phyloP scores from a whole-genome alignment of 2,329 filamentous ascomycete species.

The Hymenoscyphus fructigenus region DNA sequence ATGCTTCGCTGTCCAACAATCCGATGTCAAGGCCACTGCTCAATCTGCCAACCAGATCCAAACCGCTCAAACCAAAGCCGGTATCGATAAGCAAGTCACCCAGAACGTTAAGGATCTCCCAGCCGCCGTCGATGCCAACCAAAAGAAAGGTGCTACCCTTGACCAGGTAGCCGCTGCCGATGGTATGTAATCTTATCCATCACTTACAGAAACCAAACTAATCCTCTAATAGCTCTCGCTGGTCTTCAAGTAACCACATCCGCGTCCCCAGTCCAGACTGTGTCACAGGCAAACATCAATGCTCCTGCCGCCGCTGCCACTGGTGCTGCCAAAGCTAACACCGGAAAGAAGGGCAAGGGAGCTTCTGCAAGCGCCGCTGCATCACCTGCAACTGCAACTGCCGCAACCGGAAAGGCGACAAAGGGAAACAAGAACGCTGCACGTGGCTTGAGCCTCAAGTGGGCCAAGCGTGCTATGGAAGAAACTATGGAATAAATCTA shows the following conservation, averaged over 20 bases:
- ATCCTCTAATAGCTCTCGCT: slow-evolving; percentile 26
- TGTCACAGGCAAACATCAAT: slow-evolving; percentile 26
- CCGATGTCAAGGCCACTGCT: slow-evolving; percentile 42
- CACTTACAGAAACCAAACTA: neutral
- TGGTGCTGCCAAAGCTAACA: neutral
- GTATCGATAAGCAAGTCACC: slow-evolving; percentile 48
- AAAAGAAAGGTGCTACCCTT: slow-evolving; percentile 38
- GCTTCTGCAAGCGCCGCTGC: neutral
- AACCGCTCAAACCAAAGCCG: slow-evolving; percentile 46
- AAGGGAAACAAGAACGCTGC: neutral
- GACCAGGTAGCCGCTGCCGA: slow-evolving; percentile 36
- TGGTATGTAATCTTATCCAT: slow-evolving; percentile 15
- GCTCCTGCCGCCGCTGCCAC: neutral
- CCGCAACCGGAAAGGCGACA: neutral
- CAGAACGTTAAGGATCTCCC: slow-evolving; percentile 52
- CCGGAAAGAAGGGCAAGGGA: neutral
- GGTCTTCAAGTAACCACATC: slow-evolving; percentile 34
- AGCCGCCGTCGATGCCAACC: slow-evolving; percentile 46
- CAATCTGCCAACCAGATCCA: slow-evolving; percentile 47
- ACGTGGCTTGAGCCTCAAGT: slow-evolving; percentile 3
- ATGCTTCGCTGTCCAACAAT: slow-evolving; percentile 57
- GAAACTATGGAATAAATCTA: neutral
- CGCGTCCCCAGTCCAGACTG: slow-evolving; percentile 39
- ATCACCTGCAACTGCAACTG: neutral
- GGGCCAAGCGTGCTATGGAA: slow-evolving; percentile 4